These are phyloP conservation scores for Cladophialophora chaetospira DNA, from an alignment of 2,329 filamentous ascomycete genomes.

Conservation along the genomic window DNA sequence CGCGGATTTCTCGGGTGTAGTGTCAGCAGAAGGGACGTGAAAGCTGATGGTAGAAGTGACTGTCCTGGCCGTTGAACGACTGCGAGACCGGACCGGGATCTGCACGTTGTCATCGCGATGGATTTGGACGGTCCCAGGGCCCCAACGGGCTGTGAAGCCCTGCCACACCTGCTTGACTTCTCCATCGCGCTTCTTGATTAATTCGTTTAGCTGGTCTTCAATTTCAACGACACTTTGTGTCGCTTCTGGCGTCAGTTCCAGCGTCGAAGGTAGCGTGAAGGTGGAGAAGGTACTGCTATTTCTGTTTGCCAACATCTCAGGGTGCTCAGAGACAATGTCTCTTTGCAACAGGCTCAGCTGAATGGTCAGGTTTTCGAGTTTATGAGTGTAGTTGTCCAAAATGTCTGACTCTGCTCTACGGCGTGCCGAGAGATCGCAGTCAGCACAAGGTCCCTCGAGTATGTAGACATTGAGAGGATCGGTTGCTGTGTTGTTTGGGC, in stretches of 20 bases:
- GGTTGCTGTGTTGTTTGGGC: neutral
- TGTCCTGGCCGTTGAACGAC: neutral
- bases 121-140: constrained; percentile 27
- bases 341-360: constrained; percentile 15
- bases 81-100: neutral
- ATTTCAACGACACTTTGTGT: constrained; percentile 19
- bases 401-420: constrained; percentile 22
- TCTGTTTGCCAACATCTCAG: neutral
- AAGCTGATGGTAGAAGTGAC: neutral
- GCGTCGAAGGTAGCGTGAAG: neutral
- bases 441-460: constrained; percentile 24
- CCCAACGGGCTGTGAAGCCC: constrained; percentile 31
- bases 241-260: constrained; percentile 3
- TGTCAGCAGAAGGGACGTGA: neutral
- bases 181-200: constrained; percentile 21
- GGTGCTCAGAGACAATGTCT: constrained; percentile 11
- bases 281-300: neutral
- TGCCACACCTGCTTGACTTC: constrained; percentile 27
- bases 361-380: constrained; percentile 17
- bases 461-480: constrained; percentile 16
- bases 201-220: constrained; percentile 20
- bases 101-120: constrained; percentile 11
- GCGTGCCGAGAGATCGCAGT: constrained; percentile 27
- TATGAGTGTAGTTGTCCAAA: constrained; percentile 17
- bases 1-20: neutral